A percentile compares a stretch with the other conserved stretches of the same genome.
phyloP scores from a whole-genome alignment of 2,329 filamentous ascomycete species.

The Arthroderma uncinatum region DNA sequence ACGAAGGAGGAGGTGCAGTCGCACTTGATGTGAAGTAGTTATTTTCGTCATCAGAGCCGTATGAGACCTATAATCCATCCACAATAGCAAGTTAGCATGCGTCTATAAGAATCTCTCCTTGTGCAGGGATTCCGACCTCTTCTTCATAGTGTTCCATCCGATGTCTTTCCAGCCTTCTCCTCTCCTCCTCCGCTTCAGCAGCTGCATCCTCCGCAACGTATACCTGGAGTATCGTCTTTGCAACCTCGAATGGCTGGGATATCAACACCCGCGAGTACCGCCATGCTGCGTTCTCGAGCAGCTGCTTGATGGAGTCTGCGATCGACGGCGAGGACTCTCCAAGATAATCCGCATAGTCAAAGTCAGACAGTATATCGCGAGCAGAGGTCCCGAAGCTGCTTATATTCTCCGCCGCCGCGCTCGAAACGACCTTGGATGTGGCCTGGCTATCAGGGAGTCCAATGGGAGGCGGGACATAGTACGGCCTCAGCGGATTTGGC shows the following conservation, averaged over 20 bases:
- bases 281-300: constrained; percentile 78
- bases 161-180: constrained; percentile 20
- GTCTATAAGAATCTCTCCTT: neutral
- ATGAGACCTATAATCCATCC: constrained; percentile 23
- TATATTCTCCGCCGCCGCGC: constrained; percentile 33
- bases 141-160: constrained; percentile 23
- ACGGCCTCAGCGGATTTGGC: constrained; percentile 49
- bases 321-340: constrained; percentile 64
- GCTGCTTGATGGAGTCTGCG: constrained; percentile 60
- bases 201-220: constrained; percentile 40
- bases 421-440: constrained; percentile 27
- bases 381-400: constrained; percentile 52
- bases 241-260: constrained; percentile 92
- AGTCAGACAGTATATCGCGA: constrained; percentile 74
- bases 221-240: constrained; percentile 84
- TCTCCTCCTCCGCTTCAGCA: constrained; percentile 24
- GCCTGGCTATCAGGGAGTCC: constrained; percentile 41
- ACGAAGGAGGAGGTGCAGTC: constrained; percentile 32
- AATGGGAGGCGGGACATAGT: constrained; percentile 55
- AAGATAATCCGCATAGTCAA: constrained; percentile 85
- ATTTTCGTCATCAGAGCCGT: constrained; percentile 60
- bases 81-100: neutral
- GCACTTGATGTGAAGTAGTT: constrained; percentile 68
- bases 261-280: constrained; percentile 83
- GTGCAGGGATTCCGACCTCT: constrained; percentile 19